Conservation (phyloP, 2,329 filamentous ascomycete genomes). For the Penicillium sp. region DNA sequence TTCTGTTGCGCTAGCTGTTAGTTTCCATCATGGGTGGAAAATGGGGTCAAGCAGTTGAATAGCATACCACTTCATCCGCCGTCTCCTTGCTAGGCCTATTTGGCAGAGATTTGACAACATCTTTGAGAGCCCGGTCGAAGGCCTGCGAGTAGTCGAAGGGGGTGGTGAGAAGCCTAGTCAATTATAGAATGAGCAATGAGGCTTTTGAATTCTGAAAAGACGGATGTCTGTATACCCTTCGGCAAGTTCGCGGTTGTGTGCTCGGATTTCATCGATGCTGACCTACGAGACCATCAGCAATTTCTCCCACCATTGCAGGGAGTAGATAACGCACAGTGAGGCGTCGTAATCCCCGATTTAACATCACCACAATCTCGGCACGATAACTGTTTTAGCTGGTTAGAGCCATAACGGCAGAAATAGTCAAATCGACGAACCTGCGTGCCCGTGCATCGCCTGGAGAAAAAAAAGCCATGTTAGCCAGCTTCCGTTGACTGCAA, state of each 20-base stretch:
- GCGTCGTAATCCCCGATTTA: constrained; percentile 57
- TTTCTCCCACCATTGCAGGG: neutral
- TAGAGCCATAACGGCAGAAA: constrained; percentile 4
- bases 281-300: constrained; percentile 45
- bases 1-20: constrained; percentile 22
- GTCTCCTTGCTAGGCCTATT: constrained; percentile 71
- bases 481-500: neutral
- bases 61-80: constrained; percentile 63
- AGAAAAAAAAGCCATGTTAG: constrained; percentile 16
- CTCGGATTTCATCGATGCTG: constrained; percentile 84
- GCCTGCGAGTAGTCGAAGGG: constrained; percentile 86
- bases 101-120: constrained; percentile 75
- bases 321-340: constrained; percentile 46
- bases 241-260: constrained; percentile 79
- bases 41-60: neutral
- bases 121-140: constrained; percentile 85
- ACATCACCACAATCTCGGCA: constrained; percentile 76
- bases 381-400: constrained; percentile 64
- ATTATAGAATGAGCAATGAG: neutral
- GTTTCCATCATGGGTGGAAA: neutral
- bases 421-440: constrained; percentile 39
- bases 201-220: neutral
- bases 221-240: constrained; percentile 47
- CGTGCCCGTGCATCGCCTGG: constrained; percentile 56
- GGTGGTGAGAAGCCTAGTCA: constrained; percentile 62